Percentiles rank a stretch among this genome's conserved stretches.
These are phyloP conservation scores for Westerdykella sp. DNA, from an alignment of 2,329 filamentous ascomycete species.

Conservation along the genomic window DNA sequence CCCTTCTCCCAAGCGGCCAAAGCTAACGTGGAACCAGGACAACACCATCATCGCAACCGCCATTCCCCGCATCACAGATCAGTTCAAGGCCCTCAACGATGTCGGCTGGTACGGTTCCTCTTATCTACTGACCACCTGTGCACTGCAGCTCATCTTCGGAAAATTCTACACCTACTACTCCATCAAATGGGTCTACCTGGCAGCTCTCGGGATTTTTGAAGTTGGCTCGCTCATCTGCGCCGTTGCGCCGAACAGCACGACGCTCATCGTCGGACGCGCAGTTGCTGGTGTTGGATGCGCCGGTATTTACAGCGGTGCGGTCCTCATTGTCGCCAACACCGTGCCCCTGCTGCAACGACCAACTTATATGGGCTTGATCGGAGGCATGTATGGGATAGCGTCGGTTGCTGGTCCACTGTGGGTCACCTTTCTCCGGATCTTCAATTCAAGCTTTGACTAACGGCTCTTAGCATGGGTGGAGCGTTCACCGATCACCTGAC, in stretches of 20 bases:
- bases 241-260: conserved; percentile 44
- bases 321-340: conserved; percentile 42
- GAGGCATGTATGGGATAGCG: conserved; percentile 47
- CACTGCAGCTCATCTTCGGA: conserved; percentile 36
- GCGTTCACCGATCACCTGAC: conserved; percentile 42
- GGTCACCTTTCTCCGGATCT: conserved; percentile 8
- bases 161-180: conserved; percentile 44
- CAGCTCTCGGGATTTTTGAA: conserved; percentile 45
- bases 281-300: conserved; percentile 47
- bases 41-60: conserved; percentile 47
- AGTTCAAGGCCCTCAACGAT: conserved; percentile 42
- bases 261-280: conserved; percentile 48
- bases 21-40: conserved; percentile 24
- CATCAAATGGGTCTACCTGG: conserved; percentile 44
- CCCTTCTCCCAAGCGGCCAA: background rate
- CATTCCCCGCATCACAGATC: conserved; percentile 45
- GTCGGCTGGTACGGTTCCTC: conserved; percentile 43
- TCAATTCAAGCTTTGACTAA: conserved; percentile 25
- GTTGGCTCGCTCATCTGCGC: conserved; percentile 49
- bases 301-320: conserved; percentile 47
- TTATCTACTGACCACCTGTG: conserved; percentile 40
- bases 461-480: conserved; percentile 36
- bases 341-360: conserved; percentile 44
- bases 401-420: conserved; percentile 44
- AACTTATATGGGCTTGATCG: conserved; percentile 45